Conservation (phyloP, 345 rosid genomes). For the Ailanthus altissimus region DNA sequence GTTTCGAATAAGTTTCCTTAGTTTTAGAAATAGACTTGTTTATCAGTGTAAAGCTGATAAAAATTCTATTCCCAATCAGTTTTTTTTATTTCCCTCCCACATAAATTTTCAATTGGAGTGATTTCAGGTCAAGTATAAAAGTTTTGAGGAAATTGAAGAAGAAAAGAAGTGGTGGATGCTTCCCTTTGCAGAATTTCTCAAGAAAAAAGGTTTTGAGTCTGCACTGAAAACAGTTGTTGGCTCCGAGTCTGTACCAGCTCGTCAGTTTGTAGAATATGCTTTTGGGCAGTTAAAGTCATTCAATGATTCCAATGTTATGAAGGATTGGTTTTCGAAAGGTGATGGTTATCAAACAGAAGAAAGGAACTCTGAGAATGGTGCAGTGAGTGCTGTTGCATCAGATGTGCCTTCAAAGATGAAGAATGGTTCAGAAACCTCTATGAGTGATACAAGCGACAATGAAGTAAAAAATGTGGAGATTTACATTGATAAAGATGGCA, state of each 20-base stretch:
- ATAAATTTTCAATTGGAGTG: constrained; percentile 17
- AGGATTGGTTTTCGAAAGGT: constrained; percentile 34
- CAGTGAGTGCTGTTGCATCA: constrained; percentile 25
- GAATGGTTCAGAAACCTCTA: constrained; percentile 30
- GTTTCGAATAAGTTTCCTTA: not conserved
- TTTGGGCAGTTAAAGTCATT: constrained; percentile 84
- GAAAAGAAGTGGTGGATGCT: constrained; percentile 83
- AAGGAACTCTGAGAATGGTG: constrained; percentile 25
- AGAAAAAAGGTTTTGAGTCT: constrained; percentile 65
- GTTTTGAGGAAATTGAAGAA: constrained; percentile 72
- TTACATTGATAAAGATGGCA: constrained; percentile 25
- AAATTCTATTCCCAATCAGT: not conserved
- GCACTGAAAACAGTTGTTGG: constrained; percentile 54
- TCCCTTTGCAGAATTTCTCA: constrained; percentile 71
- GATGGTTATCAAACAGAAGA: constrained; percentile 32
- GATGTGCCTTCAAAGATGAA: constrained; percentile 37
- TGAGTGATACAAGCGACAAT: constrained; percentile 23
- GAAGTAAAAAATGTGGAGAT: constrained; percentile 27
- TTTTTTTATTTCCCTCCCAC: not conserved
- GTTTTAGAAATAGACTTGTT: constrained; percentile 2
- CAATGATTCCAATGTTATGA: constrained; percentile 49
- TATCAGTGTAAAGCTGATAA: not conserved
- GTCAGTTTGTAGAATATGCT: constrained; percentile 86
- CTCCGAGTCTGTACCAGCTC: constrained; percentile 71
- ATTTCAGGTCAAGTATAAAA: constrained; percentile 75